These are phyloP conservation scores for Serendipita indica DNA, from an alignment of 768 basidiomycete genomes.

Conservation along the genomic window DNA sequence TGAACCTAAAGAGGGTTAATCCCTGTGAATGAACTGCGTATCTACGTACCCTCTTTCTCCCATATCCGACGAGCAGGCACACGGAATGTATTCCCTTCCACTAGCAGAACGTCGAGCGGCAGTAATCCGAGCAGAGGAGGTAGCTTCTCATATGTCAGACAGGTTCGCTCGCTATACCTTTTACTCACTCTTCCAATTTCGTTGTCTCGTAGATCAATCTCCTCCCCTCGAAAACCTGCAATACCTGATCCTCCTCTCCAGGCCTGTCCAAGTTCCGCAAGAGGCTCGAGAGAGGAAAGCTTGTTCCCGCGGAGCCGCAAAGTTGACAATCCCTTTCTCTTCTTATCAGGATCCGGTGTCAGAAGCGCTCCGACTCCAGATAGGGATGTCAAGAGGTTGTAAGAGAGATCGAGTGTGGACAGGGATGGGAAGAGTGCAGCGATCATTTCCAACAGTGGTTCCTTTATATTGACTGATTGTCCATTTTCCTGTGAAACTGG, in stretches of 20 bases:
- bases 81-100: constrained; percentile 78
- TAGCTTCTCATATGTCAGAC: constrained; percentile 23
- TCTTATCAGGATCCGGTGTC: constrained; percentile 9
- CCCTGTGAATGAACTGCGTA: neutral
- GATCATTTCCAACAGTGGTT: constrained; percentile 44
- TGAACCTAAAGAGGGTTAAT: constrained; percentile 28
- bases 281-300: constrained; percentile 45
- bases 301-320: constrained; percentile 57
- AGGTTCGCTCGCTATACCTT: neutral
- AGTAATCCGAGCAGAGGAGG: constrained; percentile 57
- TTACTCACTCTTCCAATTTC: constrained; percentile 37
- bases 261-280: constrained; percentile 41
- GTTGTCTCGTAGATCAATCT: constrained; percentile 71
- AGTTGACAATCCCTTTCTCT: constrained; percentile 43
- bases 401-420: constrained; percentile 56
- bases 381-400: constrained; percentile 44
- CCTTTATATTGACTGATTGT: constrained; percentile 26
- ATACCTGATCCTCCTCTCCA: constrained; percentile 53
- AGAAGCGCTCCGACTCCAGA: constrained; percentile 13
- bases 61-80: constrained; percentile 67
- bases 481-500: constrained; percentile 28
- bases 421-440: constrained; percentile 56
- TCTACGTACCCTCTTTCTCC: constrained; percentile 52
- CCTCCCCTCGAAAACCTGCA: constrained; percentile 61
- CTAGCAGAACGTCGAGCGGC: constrained; percentile 65